phyloP scores from a whole-genome alignment of 2,329 filamentous ascomycete genomes.

The Aphanoascus verrucosus region DNA sequence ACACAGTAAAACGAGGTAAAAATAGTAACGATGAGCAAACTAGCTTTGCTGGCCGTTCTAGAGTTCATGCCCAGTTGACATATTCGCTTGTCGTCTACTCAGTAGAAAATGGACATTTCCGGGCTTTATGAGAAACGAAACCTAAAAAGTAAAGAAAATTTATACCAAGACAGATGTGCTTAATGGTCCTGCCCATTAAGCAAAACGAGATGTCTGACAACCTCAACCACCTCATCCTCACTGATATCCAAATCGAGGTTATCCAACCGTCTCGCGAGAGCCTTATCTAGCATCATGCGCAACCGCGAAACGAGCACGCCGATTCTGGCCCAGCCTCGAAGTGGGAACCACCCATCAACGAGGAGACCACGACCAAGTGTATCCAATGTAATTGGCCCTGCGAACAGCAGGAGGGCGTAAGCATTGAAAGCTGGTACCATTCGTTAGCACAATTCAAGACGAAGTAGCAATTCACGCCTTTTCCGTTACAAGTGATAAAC shows the following conservation, averaged over 20 bases:
- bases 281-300: slow-evolving; percentile 73
- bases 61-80: no score
- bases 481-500: slow-evolving; percentile 26
- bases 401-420: slow-evolving; percentile 79
- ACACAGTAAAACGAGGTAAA: no score
- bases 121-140: no score
- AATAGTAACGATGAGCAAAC: no score
- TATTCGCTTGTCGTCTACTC: no score
- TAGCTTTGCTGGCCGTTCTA: no score
- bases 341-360: slow-evolving; percentile 78
- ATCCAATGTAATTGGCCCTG: slow-evolving; percentile 73
- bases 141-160: neutral
- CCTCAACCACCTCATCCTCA: slow-evolving; percentile 50
- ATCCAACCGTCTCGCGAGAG: slow-evolving; percentile 71
- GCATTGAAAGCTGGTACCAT: slow-evolving; percentile 58
- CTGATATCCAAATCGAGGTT: slow-evolving; percentile 52
- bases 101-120: no score
- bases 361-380: slow-evolving; percentile 76
- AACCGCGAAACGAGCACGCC: slow-evolving; percentile 78
- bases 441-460: slow-evolving; percentile 8
- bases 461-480: neutral
- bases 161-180: neutral
- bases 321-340: slow-evolving; percentile 89
- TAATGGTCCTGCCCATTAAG: slow-evolving; percentile 69
- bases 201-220: slow-evolving; percentile 73